Conservation (phyloP, 2,329 filamentous ascomycete genomes). For the Penicillium sp. region DNA sequence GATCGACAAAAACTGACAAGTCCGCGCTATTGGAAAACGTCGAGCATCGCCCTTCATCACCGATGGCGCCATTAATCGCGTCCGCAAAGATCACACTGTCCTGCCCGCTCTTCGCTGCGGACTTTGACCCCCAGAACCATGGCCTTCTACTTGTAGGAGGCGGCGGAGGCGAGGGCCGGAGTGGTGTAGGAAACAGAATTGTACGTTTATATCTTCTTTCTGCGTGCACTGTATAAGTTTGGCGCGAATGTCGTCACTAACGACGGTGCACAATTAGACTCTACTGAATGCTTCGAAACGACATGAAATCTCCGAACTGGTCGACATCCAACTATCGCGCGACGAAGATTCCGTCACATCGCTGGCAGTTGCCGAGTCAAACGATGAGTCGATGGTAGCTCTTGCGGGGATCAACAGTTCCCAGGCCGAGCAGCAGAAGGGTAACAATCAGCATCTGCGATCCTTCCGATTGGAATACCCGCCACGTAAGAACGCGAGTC, state of each 20-base stretch:
- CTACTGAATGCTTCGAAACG: conserved; percentile 67
- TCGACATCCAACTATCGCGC: conserved; percentile 72
- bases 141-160: conserved; percentile 76
- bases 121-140: conserved; percentile 78
- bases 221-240: neutral
- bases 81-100: conserved; percentile 64
- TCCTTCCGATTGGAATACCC: conserved; percentile 63
- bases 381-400: conserved; percentile 49
- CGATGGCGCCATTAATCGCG: conserved; percentile 37
- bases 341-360: conserved; percentile 89
- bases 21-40: neutral
- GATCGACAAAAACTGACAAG: neutral
- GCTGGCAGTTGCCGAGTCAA: conserved; percentile 65
- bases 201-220: conserved; percentile 46
- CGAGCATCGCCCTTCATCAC: neutral
- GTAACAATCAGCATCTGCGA: conserved; percentile 80
- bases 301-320: conserved; percentile 59
- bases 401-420: conserved; percentile 85
- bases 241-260: neutral
- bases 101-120: conserved; percentile 82
- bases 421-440: conserved; percentile 64
- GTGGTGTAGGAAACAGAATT: conserved; percentile 83
- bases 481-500: conserved; percentile 34
- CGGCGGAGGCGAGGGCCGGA: conserved; percentile 77
- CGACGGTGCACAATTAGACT: conserved; percentile 45